Conservation (phyloP, 192 early-diverging fungal genomes). For the Gaertneriomyces semiglobifer region DNA sequence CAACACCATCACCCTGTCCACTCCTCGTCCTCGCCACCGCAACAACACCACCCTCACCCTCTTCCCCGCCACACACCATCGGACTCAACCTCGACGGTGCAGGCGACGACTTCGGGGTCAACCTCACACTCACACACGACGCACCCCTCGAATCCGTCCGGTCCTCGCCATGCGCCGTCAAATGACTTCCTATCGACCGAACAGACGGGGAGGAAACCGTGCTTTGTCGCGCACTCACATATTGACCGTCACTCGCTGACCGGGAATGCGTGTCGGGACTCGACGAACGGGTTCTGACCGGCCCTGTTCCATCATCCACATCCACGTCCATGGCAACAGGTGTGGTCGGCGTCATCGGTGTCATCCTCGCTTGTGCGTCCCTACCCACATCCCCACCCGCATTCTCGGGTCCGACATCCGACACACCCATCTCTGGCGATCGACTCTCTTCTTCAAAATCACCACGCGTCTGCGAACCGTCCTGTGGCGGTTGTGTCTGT, state of each 20-base stretch:
- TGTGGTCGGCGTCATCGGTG: neutral
- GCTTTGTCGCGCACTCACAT: constrained; percentile 28
- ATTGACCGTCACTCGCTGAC: constrained; percentile 22
- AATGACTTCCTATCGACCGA: constrained; percentile 3
- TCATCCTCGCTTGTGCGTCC: neutral
- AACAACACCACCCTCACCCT: too few relatives aligned
- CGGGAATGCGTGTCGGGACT: constrained; percentile 2
- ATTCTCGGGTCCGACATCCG: too few relatives aligned
- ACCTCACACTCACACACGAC: too few relatives aligned
- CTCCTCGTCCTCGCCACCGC: too few relatives aligned
- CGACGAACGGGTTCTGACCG: neutral
- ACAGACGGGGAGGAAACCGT: constrained; percentile 7
- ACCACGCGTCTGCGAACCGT: too few relatives aligned
- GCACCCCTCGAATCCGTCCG: too few relatives aligned
- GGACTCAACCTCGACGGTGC: too few relatives aligned
- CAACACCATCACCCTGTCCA: neutral
- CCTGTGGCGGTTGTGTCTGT: too few relatives aligned
- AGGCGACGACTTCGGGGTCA: too few relatives aligned
- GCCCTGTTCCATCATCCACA: neutral
- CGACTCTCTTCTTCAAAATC: neutral
- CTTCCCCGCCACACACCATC: too few relatives aligned
- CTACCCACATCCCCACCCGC: neutral
- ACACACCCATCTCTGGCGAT: neutral
- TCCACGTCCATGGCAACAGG: neutral
- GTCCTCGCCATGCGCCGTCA: constrained; percentile 5